Evolutionary conservation across 2,329 filamentous ascomycete genomes (phyloP).

Genomic region (Epichloe scottii): DNA sequence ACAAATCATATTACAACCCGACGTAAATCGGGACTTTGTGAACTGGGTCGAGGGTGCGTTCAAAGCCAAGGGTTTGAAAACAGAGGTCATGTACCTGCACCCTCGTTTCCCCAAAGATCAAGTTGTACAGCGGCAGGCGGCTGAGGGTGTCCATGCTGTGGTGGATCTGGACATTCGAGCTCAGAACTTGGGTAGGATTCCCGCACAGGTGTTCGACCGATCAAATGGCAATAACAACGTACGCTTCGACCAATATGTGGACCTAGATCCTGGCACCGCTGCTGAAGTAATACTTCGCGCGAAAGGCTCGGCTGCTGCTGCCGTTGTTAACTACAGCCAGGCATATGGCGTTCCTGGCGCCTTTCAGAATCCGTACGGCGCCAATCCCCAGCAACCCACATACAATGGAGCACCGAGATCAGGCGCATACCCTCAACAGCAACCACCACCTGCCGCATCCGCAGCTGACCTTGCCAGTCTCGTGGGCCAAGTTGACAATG

Average conservation of each 20-base stretch:
- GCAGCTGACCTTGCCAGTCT: constrained; percentile 47
- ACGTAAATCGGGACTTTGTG: constrained; percentile 69
- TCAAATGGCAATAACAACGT: constrained; percentile 61
- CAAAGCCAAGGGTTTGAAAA: constrained; percentile 54
- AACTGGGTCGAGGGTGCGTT: constrained; percentile 72
- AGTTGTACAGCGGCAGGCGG: constrained; percentile 72
- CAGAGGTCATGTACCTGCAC: constrained; percentile 68
- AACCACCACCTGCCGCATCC: constrained; percentile 22
- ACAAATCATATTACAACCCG: constrained; percentile 71
- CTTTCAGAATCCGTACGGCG: constrained; percentile 20
- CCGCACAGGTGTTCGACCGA: constrained; percentile 76
- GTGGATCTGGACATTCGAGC: constrained; percentile 61
- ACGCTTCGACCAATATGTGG: constrained; percentile 76
- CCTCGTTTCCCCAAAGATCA: constrained; percentile 64
- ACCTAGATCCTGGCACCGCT: constrained; percentile 65
- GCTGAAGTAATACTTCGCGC: constrained; percentile 69
- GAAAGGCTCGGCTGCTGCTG: constrained; percentile 32
- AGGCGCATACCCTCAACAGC: constrained; percentile 21
- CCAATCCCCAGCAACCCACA: constrained; percentile 14
- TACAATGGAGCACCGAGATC: constrained; percentile 16
- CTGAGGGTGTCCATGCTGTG: constrained; percentile 81
- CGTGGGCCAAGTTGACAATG: constrained; percentile 55
- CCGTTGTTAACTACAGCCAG: constrained; percentile 18
- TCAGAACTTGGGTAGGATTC: constrained; percentile 60
- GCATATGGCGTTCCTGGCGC: constrained; percentile 15